Conservation (phyloP, 352 stramenopile genomes). For the Phytophthora lateralis region DNA sequence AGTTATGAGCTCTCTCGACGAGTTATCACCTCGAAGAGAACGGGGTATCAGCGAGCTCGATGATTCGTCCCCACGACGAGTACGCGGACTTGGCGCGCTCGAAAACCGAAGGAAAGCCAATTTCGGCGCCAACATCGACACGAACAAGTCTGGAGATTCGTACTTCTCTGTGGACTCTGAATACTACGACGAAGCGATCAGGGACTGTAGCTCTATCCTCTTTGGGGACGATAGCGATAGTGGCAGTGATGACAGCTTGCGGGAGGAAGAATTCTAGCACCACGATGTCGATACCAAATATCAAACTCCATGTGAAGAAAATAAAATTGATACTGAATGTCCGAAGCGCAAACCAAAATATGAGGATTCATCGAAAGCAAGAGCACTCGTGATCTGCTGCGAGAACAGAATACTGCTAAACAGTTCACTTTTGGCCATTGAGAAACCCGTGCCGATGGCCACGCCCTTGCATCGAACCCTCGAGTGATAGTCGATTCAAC, state of each 20-base stretch:
- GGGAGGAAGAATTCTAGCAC: constrained; percentile 36
- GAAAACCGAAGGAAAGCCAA: constrained; percentile 15
- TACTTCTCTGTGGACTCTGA: constrained; percentile 38
- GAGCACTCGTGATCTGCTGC: background rate
- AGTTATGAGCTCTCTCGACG: constrained; percentile 7
- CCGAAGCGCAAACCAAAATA: background rate
- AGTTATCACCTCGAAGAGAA: constrained; percentile 16
- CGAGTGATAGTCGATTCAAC: background rate
- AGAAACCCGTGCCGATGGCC: background rate
- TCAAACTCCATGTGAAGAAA: background rate
- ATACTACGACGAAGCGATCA: constrained; percentile 31
- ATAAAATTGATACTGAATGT: background rate
- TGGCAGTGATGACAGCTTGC: constrained; percentile 24
- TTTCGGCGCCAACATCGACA: constrained; percentile 12
- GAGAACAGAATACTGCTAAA: background rate
- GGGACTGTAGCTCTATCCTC: constrained; percentile 27
- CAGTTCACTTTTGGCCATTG: background rate
- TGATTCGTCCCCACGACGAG: constrained; percentile 26
- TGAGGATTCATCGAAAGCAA: background rate
- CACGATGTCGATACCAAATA: constrained; percentile 2
- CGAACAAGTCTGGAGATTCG: constrained; percentile 19
- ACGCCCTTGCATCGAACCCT: background rate
- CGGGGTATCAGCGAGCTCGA: constrained; percentile 21
- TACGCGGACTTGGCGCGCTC: constrained; percentile 32
- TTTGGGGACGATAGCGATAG: constrained; percentile 21